Conservation (phyloP, 2,329 filamentous ascomycete genomes). For the Penicillium sp. region DNA sequence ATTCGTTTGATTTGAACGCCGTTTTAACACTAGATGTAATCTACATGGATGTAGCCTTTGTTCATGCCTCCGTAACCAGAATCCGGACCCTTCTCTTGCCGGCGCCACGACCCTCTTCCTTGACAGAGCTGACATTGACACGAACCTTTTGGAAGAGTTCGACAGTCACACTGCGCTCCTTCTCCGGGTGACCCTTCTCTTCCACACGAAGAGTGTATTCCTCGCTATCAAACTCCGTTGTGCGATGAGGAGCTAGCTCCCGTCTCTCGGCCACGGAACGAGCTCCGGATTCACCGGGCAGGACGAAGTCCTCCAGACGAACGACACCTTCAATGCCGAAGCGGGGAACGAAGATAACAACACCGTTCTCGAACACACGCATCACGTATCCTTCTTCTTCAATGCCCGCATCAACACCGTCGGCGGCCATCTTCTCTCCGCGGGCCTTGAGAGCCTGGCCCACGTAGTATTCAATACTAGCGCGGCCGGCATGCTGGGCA, state of each 20-base stretch:
- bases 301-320: conserved; percentile 75
- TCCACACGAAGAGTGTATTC: conserved; percentile 69
- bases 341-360: conserved; percentile 90
- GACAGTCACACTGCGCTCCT: conserved; percentile 50
- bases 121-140: conserved; percentile 86
- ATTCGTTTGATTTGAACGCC: conserved; percentile 7
- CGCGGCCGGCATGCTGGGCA: conserved; percentile 89
- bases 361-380: conserved; percentile 95
- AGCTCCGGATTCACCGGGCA: conserved; percentile 53
- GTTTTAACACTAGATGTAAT: conserved; percentile 10
- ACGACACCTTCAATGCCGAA: conserved; percentile 96
- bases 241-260: conserved; percentile 50
- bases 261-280: conserved; percentile 31
- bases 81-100: conserved; percentile 72
- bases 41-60: conserved; percentile 12
- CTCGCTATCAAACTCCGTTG: conserved; percentile 80
- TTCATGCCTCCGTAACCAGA: conserved; percentile 34
- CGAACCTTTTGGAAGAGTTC: conserved; percentile 90
- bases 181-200: conserved; percentile 46
- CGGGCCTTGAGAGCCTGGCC: conserved; percentile 86
- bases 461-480: conserved; percentile 96
- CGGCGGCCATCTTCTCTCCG: conserved; percentile 44
- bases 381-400: conserved; percentile 95
- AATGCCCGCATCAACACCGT: conserved; percentile 41
- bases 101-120: conserved; percentile 76